Evolutionary conservation across 306 rosid genomes (phyloP).

Genomic region (Benincasa hispida): DNA sequence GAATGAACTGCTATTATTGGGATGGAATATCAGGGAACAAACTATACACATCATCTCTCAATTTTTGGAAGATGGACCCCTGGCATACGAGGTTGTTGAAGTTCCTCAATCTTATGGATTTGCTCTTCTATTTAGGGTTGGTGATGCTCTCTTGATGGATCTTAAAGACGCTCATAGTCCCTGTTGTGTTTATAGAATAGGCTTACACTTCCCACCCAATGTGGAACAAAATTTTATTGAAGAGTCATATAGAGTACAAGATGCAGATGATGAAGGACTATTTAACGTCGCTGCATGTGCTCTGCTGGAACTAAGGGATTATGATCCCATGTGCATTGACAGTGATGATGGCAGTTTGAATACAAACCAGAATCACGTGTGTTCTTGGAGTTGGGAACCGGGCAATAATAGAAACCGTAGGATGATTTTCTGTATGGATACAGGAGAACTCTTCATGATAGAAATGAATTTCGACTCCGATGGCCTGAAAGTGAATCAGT

Average conservation of each 20-base stretch:
- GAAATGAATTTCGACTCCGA: slow-evolving; percentile 51
- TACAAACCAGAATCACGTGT: slow-evolving; percentile 44
- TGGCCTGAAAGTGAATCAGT: slow-evolving; percentile 46
- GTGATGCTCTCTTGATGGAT: slow-evolving; percentile 84
- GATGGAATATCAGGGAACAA: slow-evolving; percentile 60
- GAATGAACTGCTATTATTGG: slow-evolving; percentile 64
- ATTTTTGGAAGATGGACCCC: slow-evolving; percentile 56
- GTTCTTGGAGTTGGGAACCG: slow-evolving; percentile 97
- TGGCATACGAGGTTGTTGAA: slow-evolving; percentile 67
- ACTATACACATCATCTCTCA: slow-evolving; percentile 40
- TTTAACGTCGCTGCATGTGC: slow-evolving; percentile 88
- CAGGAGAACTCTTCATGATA: slow-evolving; percentile 77
- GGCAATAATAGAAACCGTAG: slow-evolving; percentile 38
- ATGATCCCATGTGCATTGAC: slow-evolving; percentile 94
- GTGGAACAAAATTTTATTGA: slow-evolving; percentile 65
- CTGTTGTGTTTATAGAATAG: slow-evolving; percentile 45
- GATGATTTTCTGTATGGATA: slow-evolving; percentile 62
- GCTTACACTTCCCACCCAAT: slow-evolving; percentile 46
- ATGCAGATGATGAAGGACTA: slow-evolving; percentile 72
- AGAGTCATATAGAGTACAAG: slow-evolving; percentile 64
- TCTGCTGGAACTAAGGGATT: slow-evolving; percentile 69
- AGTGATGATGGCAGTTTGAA: slow-evolving; percentile 36
- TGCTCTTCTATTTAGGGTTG: slow-evolving; percentile 75
- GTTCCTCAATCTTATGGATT: slow-evolving; percentile 71
- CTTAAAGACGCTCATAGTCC: slow-evolving; percentile 64